phyloP scores from a whole-genome alignment of 2,329 filamentous ascomycete genomes.

The Chaetomium sp. region DNA sequence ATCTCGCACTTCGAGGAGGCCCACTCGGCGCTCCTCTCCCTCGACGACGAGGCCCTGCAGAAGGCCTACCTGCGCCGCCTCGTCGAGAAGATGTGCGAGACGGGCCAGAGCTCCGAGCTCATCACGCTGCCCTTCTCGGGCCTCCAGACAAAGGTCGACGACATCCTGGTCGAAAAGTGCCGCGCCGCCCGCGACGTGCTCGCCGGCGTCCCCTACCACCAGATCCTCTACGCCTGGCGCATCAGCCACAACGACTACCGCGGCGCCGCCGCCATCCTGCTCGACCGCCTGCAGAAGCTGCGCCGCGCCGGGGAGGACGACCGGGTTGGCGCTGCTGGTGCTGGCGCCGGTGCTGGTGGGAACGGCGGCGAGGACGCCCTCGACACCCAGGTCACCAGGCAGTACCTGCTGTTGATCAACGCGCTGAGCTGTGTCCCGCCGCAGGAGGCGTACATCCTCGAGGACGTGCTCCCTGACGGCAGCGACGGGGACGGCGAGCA shows the following conservation, averaged over 20 bases:
- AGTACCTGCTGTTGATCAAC: constrained; percentile 92
- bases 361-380: constrained; percentile 52
- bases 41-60: constrained; percentile 72
- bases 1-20: constrained; percentile 81
- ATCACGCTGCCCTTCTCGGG: constrained; percentile 77
- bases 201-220: constrained; percentile 73
- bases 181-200: constrained; percentile 67
- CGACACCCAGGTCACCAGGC: constrained; percentile 68
- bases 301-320: constrained; percentile 61
- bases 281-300: constrained; percentile 66
- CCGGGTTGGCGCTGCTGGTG: constrained; percentile 44
- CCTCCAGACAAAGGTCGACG: constrained; percentile 77
- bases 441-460: constrained; percentile 78
- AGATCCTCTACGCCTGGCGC: constrained; percentile 89
- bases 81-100: constrained; percentile 68
- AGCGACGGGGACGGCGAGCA: constrained; percentile 6
- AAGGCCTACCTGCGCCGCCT: constrained; percentile 71
- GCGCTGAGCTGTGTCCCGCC: constrained; percentile 81
- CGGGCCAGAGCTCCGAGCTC: constrained; percentile 66
- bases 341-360: constrained; percentile 35
- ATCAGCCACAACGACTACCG: constrained; percentile 84
- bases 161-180: constrained; percentile 72
- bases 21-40: constrained; percentile 74
- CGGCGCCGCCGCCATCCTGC: constrained; percentile 66
- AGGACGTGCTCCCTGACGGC: constrained; percentile 45